Conservation (phyloP, 306 rosid genomes). For the Gynostemma pentaphyllum region DNA sequence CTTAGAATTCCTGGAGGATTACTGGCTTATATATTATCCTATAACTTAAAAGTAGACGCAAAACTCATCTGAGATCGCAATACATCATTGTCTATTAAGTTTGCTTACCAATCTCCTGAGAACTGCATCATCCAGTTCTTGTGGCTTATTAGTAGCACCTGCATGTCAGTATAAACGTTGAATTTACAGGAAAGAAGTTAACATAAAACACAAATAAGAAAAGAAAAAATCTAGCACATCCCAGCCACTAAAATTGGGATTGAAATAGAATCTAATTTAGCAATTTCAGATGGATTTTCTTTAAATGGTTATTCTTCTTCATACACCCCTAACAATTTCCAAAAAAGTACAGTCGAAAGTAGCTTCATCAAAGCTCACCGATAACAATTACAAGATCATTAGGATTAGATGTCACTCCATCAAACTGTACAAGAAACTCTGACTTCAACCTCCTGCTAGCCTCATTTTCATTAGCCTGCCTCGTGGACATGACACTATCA, state of each 20-base stretch:
- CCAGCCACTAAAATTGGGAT: neutral
- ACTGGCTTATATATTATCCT: neutral
- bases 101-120: conserved; percentile 81
- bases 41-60: neutral
- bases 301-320: neutral
- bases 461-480: conserved; percentile 71
- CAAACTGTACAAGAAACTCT: conserved; percentile 93
- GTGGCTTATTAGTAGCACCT: conserved; percentile 99
- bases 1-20: neutral
- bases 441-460: conserved; percentile 95
- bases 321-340: neutral
- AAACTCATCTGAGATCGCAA: neutral
- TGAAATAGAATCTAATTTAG: neutral
- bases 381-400: conserved; percentile 82
- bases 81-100: neutral
- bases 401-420: conserved; percentile 88
- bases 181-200: neutral
- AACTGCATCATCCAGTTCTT: conserved; percentile 95
- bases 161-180: conserved; percentile 16
- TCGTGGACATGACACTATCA: conserved; percentile 94
- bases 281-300: neutral
- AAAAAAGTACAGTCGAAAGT: neutral
- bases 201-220: neutral
- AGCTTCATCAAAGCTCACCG: conserved; percentile 38
- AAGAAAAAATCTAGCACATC: neutral